Conservation (phyloP, 2,329 filamentous ascomycete species). For the Neurospora crassa region DNA sequence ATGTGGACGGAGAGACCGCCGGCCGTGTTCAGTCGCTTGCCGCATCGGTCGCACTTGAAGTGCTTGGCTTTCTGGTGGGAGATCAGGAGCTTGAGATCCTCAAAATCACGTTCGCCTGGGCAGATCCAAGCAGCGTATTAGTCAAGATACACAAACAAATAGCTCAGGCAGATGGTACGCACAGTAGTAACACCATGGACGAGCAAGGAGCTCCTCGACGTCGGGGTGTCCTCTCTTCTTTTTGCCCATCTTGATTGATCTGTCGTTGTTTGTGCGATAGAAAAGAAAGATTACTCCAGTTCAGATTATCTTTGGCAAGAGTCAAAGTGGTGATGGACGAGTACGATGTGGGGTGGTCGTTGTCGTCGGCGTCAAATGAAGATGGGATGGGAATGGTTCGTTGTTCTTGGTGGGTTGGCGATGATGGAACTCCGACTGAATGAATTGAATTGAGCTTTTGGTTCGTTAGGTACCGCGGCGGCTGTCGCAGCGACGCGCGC, state of each 20-base stretch:
- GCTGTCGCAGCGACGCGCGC: background rate
- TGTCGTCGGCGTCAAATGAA: background rate
- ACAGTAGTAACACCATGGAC: constrained; percentile 99
- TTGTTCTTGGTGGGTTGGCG: background rate
- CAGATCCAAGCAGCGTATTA: constrained; percentile 3
- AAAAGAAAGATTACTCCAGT: background rate
- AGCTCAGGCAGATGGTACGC: background rate
- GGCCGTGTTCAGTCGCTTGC: constrained; percentile 80
- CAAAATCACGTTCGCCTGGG: constrained; percentile 83
- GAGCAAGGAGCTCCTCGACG: constrained; percentile 76
- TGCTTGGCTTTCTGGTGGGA: constrained; percentile 99
- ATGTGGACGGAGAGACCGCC: constrained; percentile 94
- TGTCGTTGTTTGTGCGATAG: background rate
- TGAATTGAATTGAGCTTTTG: background rate
- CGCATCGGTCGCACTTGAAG: constrained; percentile 92
- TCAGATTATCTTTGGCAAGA: background rate
- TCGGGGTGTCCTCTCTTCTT: constrained; percentile 82
- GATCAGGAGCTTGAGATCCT: constrained; percentile 92
- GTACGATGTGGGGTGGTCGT: background rate
- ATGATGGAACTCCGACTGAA: background rate
- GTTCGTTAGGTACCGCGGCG: background rate
- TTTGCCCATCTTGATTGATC: constrained; percentile 58
- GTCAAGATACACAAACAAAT: background rate
- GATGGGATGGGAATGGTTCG: background rate
- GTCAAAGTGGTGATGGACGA: background rate